Evolutionary conservation across 805 yeast species (phyloP).

Genomic region (Nakazawaea anatomiae): DNA sequence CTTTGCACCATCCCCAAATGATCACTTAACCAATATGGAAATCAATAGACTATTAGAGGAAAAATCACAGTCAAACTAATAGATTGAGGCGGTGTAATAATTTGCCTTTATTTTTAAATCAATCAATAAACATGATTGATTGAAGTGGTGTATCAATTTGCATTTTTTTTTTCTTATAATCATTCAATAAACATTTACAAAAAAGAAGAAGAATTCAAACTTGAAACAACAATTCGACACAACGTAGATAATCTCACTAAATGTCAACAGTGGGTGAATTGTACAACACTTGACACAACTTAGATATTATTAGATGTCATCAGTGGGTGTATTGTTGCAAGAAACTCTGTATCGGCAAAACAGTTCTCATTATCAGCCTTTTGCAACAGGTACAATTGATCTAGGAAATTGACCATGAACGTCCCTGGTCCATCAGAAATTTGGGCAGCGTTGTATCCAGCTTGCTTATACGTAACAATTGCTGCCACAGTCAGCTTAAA

Average conservation of each 20-base stretch:
- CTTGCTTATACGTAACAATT: slow-evolving; percentile 50
- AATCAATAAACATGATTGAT: too few relatives aligned
- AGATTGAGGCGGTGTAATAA: neutral
- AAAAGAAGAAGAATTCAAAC: too few relatives aligned
- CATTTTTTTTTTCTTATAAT: too few relatives aligned
- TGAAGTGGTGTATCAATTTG: too few relatives aligned
- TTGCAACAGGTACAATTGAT: slow-evolving; percentile 24
- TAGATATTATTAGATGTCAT: too few relatives aligned
- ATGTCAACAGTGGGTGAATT: too few relatives aligned
- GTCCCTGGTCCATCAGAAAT: slow-evolving; percentile 46
- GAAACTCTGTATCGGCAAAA: neutral
- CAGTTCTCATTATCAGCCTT: neutral
- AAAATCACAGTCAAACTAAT: neutral
- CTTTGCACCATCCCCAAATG: neutral
- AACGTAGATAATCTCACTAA: too few relatives aligned
- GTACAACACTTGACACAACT: too few relatives aligned
- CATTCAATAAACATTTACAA: too few relatives aligned
- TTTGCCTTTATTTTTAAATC: too few relatives aligned
- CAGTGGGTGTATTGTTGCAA: too few relatives aligned
- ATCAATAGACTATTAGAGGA: neutral
- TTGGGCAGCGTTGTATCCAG: slow-evolving; percentile 50
- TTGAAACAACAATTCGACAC: too few relatives aligned
- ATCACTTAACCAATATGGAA: slow-evolving; percentile 1
- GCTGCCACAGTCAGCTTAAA: slow-evolving; percentile 50
- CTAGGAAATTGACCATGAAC: slow-evolving; percentile 43